phyloP scores from a whole-genome alignment of 2,329 filamentous ascomycete species.

The Elsinoe batatas region DNA sequence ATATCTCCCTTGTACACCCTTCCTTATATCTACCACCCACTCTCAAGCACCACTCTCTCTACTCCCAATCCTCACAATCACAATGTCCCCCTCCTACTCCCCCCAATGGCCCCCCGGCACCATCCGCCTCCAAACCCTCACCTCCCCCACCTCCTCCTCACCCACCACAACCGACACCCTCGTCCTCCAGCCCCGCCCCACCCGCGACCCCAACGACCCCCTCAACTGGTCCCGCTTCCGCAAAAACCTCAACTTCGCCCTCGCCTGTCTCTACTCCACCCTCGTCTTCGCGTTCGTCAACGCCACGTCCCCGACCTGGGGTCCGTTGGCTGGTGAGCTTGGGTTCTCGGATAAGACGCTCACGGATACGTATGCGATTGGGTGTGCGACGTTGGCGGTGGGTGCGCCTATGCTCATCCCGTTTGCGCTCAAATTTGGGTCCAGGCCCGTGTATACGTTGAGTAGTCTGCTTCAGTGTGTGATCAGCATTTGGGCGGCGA shows the following conservation, averaged over 20 bases:
- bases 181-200: conserved; percentile 31
- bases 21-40: background rate
- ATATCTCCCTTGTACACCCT: too few relatives aligned
- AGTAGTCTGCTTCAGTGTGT: conserved; percentile 40
- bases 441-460: conserved; percentile 41
- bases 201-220: conserved; percentile 26
- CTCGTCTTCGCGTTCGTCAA: conserved; percentile 35
- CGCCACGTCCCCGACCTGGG: conserved; percentile 36
- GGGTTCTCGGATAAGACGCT: conserved; percentile 33
- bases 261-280: conserved; percentile 35
- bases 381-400: conserved; percentile 38
- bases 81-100: conserved; percentile 11
- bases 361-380: conserved; percentile 39
- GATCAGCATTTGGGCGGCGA: conserved; percentile 40
- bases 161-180: conserved; percentile 20
- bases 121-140: conserved; percentile 19
- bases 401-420: conserved; percentile 43
- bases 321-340: conserved; percentile 33
- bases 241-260: conserved; percentile 34
- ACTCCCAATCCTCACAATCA: background rate
- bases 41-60: background rate
- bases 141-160: conserved; percentile 12
- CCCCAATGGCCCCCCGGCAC: conserved; percentile 23
- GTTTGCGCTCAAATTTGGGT: conserved; percentile 42
- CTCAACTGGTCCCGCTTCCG: conserved; percentile 37